Percentiles rank a stretch among this genome's conserved stretches.
Conservation (phyloP, 2,329 filamentous ascomycete genomes). For the Davidsoniella virescens region DNA sequence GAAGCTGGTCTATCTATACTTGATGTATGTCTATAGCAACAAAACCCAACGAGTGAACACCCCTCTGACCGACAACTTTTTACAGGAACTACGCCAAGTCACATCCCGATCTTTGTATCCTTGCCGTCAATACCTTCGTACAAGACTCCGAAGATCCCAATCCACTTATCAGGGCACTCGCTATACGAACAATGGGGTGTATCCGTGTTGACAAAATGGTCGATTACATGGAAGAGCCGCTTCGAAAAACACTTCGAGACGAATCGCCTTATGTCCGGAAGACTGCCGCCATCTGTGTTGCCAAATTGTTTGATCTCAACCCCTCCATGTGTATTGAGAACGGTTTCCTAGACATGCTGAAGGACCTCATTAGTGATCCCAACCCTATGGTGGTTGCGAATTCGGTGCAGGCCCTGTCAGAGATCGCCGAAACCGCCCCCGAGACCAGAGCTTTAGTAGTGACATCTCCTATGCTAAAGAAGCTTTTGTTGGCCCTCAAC, state of each 20-base stretch:
- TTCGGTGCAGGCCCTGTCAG: constrained; percentile 80
- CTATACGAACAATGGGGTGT: constrained; percentile 96
- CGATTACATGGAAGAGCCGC: constrained; percentile 97
- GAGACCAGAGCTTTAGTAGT: constrained; percentile 79
- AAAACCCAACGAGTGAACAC: background rate
- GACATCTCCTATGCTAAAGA: constrained; percentile 72
- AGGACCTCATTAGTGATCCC: constrained; percentile 91
- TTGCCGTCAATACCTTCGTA: constrained; percentile 97
- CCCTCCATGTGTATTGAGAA: constrained; percentile 88
- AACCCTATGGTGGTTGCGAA: constrained; percentile 99
- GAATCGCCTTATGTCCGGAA: constrained; percentile 98
- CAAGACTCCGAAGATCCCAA: constrained; percentile 99
- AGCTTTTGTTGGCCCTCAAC: constrained; percentile 88
- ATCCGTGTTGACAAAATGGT: constrained; percentile 99
- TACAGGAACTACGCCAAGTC: constrained; percentile 96
- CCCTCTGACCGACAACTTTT: background rate
- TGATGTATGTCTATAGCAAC: constrained; percentile 51
- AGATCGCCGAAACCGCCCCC: constrained; percentile 79
- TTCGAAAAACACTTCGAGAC: constrained; percentile 89
- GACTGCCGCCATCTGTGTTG: constrained; percentile 93
- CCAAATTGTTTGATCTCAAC: constrained; percentile 93
- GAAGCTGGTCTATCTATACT: constrained; percentile 95
- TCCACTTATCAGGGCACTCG: constrained; percentile 81
- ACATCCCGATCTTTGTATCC: constrained; percentile 93
- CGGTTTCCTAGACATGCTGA: constrained; percentile 81